These are phyloP conservation scores for Naganishia liquefaciens DNA, from an alignment of 1,284 basidiomycete species.

Conservation along the genomic window DNA sequence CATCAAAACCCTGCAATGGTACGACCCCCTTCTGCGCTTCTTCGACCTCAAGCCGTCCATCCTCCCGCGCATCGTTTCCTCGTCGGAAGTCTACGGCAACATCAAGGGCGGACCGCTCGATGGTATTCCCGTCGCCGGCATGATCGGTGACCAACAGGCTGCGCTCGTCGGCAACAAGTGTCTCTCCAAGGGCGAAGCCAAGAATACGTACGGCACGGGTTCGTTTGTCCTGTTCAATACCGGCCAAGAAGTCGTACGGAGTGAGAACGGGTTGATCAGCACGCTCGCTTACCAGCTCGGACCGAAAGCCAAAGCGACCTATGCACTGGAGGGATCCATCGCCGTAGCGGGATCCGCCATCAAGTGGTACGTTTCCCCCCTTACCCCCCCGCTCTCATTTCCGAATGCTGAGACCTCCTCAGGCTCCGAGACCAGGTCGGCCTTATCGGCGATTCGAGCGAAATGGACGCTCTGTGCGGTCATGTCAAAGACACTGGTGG, in stretches of 20 bases:
- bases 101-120: conserved; percentile 68
- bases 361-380: conserved; percentile 65
- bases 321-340: conserved; percentile 93
- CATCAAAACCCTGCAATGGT: conserved; percentile 78
- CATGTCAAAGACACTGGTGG: conserved; percentile 80
- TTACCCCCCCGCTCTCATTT: background rate
- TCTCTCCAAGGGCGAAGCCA: conserved; percentile 76
- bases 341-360: conserved; percentile 93
- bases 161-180: conserved; percentile 97
- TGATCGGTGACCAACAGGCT: conserved; percentile 95
- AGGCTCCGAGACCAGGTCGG: conserved; percentile 86
- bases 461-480: conserved; percentile 83
- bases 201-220: conserved; percentile 95
- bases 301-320: conserved; percentile 72
- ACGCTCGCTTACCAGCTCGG: conserved; percentile 94
- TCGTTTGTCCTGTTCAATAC: conserved; percentile 92
- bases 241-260: conserved; percentile 80
- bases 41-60: conserved; percentile 77
- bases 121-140: conserved; percentile 82
- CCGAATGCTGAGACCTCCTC: conserved; percentile 12
- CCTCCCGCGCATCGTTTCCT: conserved; percentile 84
- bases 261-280: conserved; percentile 81
- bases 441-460: conserved; percentile 74
- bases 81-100: conserved; percentile 86
- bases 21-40: conserved; percentile 77